A percentile compares a stretch with the other conserved stretches of the same genome.
Conservation (phyloP, 148 eudicot genomes). For the Salicornia ramosissima region DNA sequence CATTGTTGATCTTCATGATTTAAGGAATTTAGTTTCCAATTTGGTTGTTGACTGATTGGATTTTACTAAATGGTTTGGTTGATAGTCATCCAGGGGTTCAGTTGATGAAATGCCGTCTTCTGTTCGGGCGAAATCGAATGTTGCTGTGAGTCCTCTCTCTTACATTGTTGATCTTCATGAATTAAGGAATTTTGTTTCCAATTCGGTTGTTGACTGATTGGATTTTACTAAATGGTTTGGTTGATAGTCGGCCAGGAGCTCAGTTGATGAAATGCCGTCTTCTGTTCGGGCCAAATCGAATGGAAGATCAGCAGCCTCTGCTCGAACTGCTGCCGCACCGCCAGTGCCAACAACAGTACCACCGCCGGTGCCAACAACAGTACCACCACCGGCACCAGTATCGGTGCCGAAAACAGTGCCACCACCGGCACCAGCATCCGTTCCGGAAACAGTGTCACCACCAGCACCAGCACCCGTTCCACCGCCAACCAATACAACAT, state of each 20-base stretch:
- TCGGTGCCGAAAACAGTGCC: too few relatives aligned
- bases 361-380: too few relatives aligned
- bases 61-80: not conserved
- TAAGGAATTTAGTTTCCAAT: too few relatives aligned
- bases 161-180: not conserved
- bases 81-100: not conserved
- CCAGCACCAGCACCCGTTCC: slow-evolving; percentile 31
- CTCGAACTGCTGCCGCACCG: slow-evolving; percentile 20
- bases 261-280: slow-evolving; percentile 37
- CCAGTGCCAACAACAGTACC: too few relatives aligned
- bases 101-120: not conserved
- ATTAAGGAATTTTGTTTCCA: too few relatives aligned
- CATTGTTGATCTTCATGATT: not conserved
- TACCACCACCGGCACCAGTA: too few relatives aligned
- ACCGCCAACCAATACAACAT: slow-evolving; percentile 27
- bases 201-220: not conserved
- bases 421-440: too few relatives aligned
- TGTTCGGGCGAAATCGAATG: too few relatives aligned
- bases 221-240: not conserved
- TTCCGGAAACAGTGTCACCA: too few relatives aligned
- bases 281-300: slow-evolving; percentile 41
- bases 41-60: not conserved
- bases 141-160: too few relatives aligned
- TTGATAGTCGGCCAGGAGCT: not conserved
- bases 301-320: slow-evolving; percentile 40